A percentile compares a stretch with the other conserved stretches of the same genome.
These are phyloP conservation scores for Chaetothyriales sp. DNA, from an alignment of 2,329 filamentous ascomycete genomes.

Conservation along the genomic window DNA sequence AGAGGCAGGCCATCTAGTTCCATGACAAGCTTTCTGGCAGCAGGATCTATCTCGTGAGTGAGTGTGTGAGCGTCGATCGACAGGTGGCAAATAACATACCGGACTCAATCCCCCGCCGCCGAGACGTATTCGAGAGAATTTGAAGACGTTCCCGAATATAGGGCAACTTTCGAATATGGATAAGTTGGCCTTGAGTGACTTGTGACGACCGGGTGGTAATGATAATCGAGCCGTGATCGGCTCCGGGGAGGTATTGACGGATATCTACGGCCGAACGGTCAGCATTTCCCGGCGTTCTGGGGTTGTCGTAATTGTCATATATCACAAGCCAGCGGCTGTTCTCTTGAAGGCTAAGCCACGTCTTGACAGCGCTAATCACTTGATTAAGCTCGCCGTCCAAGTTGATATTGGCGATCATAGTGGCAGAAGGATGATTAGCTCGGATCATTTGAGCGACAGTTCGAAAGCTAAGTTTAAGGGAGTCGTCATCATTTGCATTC, in stretches of 20 bases:
- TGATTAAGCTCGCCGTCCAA: too few relatives aligned
- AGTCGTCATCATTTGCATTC: constrained; percentile 26
- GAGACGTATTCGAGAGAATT: constrained; percentile 7
- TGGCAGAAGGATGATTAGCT: too few relatives aligned
- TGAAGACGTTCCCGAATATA: constrained; percentile 5
- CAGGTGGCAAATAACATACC: constrained; percentile 3
- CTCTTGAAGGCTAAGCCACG: constrained; percentile 11
- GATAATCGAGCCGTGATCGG: constrained; percentile 13
- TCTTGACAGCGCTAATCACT: not conserved
- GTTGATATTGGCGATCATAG: too few relatives aligned
- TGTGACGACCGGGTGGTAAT: constrained; percentile 14
- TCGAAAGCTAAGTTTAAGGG: constrained; percentile 23
- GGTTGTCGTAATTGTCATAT: constrained; percentile 17
- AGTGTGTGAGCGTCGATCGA: not conserved
- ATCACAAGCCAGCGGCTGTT: constrained; percentile 18
- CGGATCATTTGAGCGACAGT: not conserved
- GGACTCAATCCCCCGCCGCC: constrained; percentile 4
- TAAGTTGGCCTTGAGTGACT: constrained; percentile 1
- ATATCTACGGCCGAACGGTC: constrained; percentile 9
- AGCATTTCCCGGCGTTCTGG: constrained; percentile 1
- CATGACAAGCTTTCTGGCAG: constrained; percentile 19
- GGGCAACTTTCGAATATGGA: constrained; percentile 3
- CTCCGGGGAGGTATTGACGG: constrained; percentile 8
- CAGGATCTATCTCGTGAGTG: constrained; percentile 3
- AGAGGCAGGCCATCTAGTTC: constrained; percentile 34